These are phyloP conservation scores for Lithocarpus polystachyus DNA, from an alignment of 306 rosid species.

Conservation along the genomic window DNA sequence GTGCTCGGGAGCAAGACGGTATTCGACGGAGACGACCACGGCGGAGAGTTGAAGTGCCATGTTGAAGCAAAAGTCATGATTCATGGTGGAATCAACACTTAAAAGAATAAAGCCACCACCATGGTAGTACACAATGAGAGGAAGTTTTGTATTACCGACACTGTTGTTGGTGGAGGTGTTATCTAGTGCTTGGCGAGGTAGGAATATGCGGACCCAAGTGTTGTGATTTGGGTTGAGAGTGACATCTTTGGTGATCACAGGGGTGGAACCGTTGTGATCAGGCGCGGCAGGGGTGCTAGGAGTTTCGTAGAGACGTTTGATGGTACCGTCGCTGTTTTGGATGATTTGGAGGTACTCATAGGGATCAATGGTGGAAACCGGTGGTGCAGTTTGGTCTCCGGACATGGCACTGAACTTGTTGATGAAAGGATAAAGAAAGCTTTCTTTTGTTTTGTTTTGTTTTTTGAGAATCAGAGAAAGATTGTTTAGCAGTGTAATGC, in stretches of 20 bases:
- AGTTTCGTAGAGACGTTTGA: slow-evolving; percentile 8
- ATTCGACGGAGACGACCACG: slow-evolving; percentile 28
- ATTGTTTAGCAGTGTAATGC: no score
- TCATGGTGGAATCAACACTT: slow-evolving; percentile 26
- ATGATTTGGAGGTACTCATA: not conserved
- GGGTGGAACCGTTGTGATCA: not conserved
- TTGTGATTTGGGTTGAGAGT: slow-evolving; percentile 39
- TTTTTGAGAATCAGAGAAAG: no score
- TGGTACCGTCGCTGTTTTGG: slow-evolving; percentile 20
- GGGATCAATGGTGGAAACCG: not conserved
- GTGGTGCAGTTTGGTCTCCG: not conserved
- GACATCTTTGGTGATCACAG: slow-evolving; percentile 44
- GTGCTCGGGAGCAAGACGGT: slow-evolving; percentile 35
- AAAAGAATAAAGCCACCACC: slow-evolving; percentile 46
- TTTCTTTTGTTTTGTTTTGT: no score
- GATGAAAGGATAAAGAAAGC: not conserved
- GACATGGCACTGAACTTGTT: slow-evolving; percentile 10
- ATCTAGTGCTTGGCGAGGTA: slow-evolving; percentile 32
- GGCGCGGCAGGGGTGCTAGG: slow-evolving; percentile 17
- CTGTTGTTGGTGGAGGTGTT: not conserved
- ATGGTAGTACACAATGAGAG: slow-evolving; percentile 37
- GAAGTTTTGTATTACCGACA: slow-evolving; percentile 17
- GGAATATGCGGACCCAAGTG: slow-evolving; percentile 44
- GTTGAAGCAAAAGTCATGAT: slow-evolving; percentile 33
- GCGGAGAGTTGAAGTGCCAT: slow-evolving; percentile 21